phyloP scores from a whole-genome alignment of 768 basidiomycete genomes.

The Sarcodon sp. region DNA sequence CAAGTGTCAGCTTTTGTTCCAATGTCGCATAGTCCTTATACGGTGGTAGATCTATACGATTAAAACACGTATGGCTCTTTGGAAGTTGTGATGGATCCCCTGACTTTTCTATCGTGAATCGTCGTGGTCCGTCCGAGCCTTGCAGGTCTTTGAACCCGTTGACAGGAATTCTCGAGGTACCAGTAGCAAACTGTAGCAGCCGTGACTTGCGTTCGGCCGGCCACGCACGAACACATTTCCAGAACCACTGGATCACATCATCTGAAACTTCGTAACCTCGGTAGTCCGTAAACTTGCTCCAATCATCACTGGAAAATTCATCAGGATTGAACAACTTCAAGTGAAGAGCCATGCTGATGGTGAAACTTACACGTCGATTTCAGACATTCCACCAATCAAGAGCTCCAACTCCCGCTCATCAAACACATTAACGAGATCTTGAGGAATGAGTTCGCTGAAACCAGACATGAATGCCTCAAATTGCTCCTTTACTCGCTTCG shows the following conservation, averaged over 20 bases:
- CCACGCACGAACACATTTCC: constrained; percentile 98
- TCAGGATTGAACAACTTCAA: neutral
- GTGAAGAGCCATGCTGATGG: neutral
- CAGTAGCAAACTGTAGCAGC: constrained; percentile 91
- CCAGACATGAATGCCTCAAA: constrained; percentile 99
- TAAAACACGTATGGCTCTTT: constrained; percentile 97
- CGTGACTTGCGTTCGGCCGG: constrained; percentile 97
- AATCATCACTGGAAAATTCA: constrained; percentile 58
- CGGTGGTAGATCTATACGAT: constrained; percentile 91
- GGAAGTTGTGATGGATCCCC: constrained; percentile 94
- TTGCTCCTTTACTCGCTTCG: constrained; percentile 94
- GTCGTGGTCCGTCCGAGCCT: constrained; percentile 91
- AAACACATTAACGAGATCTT: constrained; percentile 95
- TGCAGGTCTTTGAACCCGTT: constrained; percentile 98
- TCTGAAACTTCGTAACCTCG: constrained; percentile 92
- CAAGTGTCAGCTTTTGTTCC: constrained; percentile 90
- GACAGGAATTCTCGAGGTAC: constrained; percentile 93
- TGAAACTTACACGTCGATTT: constrained; percentile 91
- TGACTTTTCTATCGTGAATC: constrained; percentile 98
- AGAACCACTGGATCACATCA: constrained; percentile 99
- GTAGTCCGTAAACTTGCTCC: constrained; percentile 99
- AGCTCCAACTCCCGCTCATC: constrained; percentile 97
- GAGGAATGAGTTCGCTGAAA: constrained; percentile 97
- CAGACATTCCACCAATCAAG: constrained; percentile 98
- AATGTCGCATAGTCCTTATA: constrained; percentile 92